Evolutionary conservation across 805 yeast genomes (phyloP).

Genomic region (Starmerella etchellsii): DNA sequence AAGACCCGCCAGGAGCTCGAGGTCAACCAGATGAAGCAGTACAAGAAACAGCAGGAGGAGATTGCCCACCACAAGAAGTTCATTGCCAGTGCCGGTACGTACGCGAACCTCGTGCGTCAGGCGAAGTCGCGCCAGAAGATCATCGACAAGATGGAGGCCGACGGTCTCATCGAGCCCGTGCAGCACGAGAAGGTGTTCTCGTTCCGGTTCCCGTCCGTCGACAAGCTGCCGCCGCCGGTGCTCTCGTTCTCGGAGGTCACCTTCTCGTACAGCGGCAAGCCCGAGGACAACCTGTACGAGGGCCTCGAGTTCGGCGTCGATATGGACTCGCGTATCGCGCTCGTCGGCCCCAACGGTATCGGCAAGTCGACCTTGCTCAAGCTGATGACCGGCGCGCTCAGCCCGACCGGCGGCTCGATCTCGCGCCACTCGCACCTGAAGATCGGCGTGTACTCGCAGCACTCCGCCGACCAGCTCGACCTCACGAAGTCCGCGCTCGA

Average conservation of each 20-base stretch:
- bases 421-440: conserved; percentile 95
- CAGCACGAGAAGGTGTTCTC: conserved; percentile 86
- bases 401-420: conserved; percentile 86
- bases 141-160: conserved; percentile 99
- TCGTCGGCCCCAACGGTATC: conserved; percentile 98
- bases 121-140: conserved; percentile 99
- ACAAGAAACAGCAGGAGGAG: conserved; percentile 96
- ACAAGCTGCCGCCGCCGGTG: conserved; percentile 97
- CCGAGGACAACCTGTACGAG: conserved; percentile 80
- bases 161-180: conserved; percentile 83
- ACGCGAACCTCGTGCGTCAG: conserved; percentile 95
- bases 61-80: conserved; percentile 95
- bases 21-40: conserved; percentile 96
- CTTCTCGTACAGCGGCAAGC: conserved; percentile 62
- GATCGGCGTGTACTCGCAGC: conserved; percentile 98
- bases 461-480: conserved; percentile 96
- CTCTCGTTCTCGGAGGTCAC: conserved; percentile 91
- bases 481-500: conserved; percentile 90
- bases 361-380: conserved; percentile 95
- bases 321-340: conserved; percentile 97
- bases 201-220: conserved; percentile 88
- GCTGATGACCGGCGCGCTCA: conserved; percentile 89
- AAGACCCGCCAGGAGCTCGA: conserved; percentile 91
- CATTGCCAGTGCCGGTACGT: conserved; percentile 99
- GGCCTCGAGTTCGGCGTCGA: conserved; percentile 93